Evolutionary conservation across 1,139 yeast species (phyloP).

Genomic region (Kodamaea suecica): DNA sequence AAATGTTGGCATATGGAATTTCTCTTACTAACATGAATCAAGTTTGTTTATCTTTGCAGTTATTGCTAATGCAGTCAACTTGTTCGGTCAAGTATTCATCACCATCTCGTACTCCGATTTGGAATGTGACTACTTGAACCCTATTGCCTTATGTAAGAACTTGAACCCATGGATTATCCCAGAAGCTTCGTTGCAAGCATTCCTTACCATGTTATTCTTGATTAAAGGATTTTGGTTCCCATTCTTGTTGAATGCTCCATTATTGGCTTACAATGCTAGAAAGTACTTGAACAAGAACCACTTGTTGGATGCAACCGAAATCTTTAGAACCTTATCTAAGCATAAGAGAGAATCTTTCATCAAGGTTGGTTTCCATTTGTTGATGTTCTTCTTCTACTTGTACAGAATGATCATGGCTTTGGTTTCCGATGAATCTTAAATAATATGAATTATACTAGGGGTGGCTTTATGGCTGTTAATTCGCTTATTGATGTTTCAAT

Average conservation of each 20-base stretch:
- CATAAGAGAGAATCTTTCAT: slow-evolving; percentile 91
- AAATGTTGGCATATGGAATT: no score
- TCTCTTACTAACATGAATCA: slow-evolving; percentile 10
- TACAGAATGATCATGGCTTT: slow-evolving; percentile 96
- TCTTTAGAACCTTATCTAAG: slow-evolving; percentile 87
- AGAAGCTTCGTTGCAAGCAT: slow-evolving; percentile 82
- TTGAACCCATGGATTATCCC: slow-evolving; percentile 88
- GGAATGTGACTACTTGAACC: slow-evolving; percentile 94
- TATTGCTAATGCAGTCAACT: slow-evolving; percentile 75
- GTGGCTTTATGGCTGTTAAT: no score
- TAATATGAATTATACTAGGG: no score
- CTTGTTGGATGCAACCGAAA: slow-evolving; percentile 94
- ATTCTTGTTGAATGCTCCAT: slow-evolving; percentile 80
- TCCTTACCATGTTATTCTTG: slow-evolving; percentile 67
- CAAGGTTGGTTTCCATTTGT: slow-evolving; percentile 86
- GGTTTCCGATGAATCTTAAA: slow-evolving; percentile 57
- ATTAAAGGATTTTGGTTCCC: slow-evolving; percentile 93
- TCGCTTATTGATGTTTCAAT: no score
- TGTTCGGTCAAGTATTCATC: slow-evolving; percentile 88
- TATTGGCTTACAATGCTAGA: slow-evolving; percentile 77
- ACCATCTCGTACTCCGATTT: slow-evolving; percentile 91
- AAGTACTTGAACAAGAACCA: slow-evolving; percentile 75
- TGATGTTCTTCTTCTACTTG: slow-evolving; percentile 92
- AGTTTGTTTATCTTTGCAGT: slow-evolving; percentile 85
- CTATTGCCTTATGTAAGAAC: slow-evolving; percentile 92